Conservation (phyloP, 495 filamentous ascomycete species). For the Xylaria venustula region DNA sequence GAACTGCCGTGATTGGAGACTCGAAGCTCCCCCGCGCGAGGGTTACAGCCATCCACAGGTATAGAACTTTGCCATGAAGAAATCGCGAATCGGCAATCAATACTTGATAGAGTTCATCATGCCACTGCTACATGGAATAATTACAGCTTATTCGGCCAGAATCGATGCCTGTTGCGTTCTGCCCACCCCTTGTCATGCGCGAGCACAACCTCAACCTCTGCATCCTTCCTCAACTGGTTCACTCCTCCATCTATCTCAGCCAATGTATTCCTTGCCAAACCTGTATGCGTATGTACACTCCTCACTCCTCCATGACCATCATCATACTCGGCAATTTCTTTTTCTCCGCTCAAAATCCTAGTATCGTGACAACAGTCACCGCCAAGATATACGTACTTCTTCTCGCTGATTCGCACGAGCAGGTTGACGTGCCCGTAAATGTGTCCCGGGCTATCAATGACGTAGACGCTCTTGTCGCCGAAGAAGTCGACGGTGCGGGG, state of each 20-base stretch:
- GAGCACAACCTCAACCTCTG: conserved; percentile 42
- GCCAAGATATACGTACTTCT: conserved; percentile 40
- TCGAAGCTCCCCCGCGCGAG: conserved; percentile 1
- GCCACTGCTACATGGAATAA: neutral
- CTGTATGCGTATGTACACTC: conserved; percentile 43
- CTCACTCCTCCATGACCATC: conserved; percentile 33
- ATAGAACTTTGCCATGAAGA: neutral
- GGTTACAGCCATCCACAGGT: neutral
- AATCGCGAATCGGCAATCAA: neutral
- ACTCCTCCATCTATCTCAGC: conserved; percentile 21
- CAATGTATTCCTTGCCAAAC: conserved; percentile 34
- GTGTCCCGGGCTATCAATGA: conserved; percentile 49
- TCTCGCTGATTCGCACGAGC: conserved; percentile 30
- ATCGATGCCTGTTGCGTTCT: conserved; percentile 32
- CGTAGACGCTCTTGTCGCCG: conserved; percentile 34
- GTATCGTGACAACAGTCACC: conserved; percentile 50
- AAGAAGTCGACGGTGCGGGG: conserved; percentile 43
- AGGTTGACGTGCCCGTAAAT: conserved; percentile 49
- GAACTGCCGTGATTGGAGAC: conserved; percentile 12
- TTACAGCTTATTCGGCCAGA: conserved; percentile 30
- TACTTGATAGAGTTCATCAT: neutral
- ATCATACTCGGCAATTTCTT: conserved; percentile 41
- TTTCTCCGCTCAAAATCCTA: conserved; percentile 40
- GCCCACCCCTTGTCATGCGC: conserved; percentile 48
- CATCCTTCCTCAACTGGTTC: neutral